phyloP scores from a whole-genome alignment of 768 basidiomycete species.

The Phlebiopsis flavidoalba region DNA sequence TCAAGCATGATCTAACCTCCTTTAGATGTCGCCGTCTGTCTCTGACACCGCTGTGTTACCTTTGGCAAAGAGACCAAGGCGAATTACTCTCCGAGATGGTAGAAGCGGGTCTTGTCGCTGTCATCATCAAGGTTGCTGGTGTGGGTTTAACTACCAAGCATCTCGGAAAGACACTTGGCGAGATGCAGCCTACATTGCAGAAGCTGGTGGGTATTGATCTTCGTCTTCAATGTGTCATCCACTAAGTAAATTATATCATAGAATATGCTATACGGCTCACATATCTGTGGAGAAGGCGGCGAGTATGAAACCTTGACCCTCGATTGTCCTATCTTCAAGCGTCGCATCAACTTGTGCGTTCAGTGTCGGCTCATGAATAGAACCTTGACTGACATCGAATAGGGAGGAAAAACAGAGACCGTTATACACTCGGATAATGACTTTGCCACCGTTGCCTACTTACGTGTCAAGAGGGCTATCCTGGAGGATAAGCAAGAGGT shows the following conservation, averaged over 20 bases:
- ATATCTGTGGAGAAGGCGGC: slow-evolving; percentile 96
- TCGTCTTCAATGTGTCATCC: neutral
- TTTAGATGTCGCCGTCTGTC: slow-evolving; percentile 74
- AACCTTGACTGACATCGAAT: neutral
- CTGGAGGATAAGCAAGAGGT: slow-evolving; percentile 50
- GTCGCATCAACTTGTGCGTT: slow-evolving; percentile 64
- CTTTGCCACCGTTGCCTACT: slow-evolving; percentile 88
- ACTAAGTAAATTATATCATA: slow-evolving; percentile 23
- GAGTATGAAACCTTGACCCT: slow-evolving; percentile 95
- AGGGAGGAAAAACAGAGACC: slow-evolving; percentile 60
- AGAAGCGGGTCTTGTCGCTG: slow-evolving; percentile 65
- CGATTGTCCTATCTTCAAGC: slow-evolving; percentile 86
- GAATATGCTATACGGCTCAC: slow-evolving; percentile 82
- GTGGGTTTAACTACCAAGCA: slow-evolving; percentile 78
- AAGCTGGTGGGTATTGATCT: slow-evolving; percentile 52
- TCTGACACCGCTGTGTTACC: slow-evolving; percentile 76
- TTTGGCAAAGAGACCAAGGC: slow-evolving; percentile 93
- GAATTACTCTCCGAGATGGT: slow-evolving; percentile 87
- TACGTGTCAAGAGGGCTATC: slow-evolving; percentile 68
- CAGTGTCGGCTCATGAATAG: neutral
- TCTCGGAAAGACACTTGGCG: slow-evolving; percentile 67
- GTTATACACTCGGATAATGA: slow-evolving; percentile 77
- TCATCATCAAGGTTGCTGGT: slow-evolving; percentile 95
- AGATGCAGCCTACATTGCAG: slow-evolving; percentile 69
- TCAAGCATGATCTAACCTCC: neutral